Evolutionary conservation across 2,329 filamentous ascomycete genomes (phyloP).

Genomic region (Paramyrothecium roridum): DNA sequence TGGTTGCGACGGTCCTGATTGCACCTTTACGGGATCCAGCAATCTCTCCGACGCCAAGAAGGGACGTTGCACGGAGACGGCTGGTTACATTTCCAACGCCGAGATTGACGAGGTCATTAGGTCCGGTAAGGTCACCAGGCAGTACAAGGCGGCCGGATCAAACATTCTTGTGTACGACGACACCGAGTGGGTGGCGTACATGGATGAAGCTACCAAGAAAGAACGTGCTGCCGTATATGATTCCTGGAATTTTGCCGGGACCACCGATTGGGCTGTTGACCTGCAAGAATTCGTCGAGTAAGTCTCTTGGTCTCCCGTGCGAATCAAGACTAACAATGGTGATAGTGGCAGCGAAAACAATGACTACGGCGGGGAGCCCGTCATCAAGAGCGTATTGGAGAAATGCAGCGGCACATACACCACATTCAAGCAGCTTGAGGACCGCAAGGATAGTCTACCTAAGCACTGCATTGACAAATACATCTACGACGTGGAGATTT

Average conservation of each 20-base stretch:
- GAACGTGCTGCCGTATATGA: slow-evolving; percentile 13
- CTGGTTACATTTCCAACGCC: slow-evolving; percentile 23
- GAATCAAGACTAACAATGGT: background rate
- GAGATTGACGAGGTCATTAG: slow-evolving; percentile 22
- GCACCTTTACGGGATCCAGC: slow-evolving; percentile 19
- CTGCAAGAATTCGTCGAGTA: slow-evolving; percentile 11
- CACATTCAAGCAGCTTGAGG: slow-evolving; percentile 13
- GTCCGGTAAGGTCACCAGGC: slow-evolving; percentile 12
- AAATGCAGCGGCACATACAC: slow-evolving; percentile 12
- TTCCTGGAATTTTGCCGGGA: slow-evolving; percentile 23
- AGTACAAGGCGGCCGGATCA: slow-evolving; percentile 12
- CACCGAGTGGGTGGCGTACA: slow-evolving; percentile 25
- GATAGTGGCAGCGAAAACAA: background rate
- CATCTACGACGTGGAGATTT: slow-evolving; percentile 6
- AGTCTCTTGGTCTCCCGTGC: background rate
- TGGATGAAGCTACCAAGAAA: slow-evolving; percentile 20
- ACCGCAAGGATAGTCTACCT: slow-evolving; percentile 5
- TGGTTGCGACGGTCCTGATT: slow-evolving; percentile 17
- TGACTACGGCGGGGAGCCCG: background rate
- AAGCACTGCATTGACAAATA: slow-evolving; percentile 8
- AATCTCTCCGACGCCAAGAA: slow-evolving; percentile 15
- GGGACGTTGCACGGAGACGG: slow-evolving; percentile 17
- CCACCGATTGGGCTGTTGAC: slow-evolving; percentile 26
- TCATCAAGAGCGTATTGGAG: background rate
- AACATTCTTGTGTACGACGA: slow-evolving; percentile 19